Evolutionary conservation across 2,329 filamentous ascomycete species (phyloP), one percentile per base, ranked within the genome.

Genomic region (Alternaria conjuncta): DNA sequence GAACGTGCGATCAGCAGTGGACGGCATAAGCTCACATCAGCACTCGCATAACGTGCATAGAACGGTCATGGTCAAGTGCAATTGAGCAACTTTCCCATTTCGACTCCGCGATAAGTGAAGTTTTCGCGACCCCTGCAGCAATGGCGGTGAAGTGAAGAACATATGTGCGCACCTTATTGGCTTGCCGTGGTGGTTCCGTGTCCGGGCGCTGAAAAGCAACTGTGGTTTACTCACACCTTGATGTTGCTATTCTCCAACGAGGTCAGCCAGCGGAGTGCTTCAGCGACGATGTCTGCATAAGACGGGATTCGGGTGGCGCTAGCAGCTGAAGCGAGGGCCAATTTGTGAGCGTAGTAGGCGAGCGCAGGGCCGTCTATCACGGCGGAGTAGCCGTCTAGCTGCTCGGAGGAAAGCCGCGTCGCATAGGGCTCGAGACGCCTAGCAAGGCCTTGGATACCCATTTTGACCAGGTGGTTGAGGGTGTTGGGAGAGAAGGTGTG

Each of bases 341-440:
- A 57, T 41, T 71, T 75, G 64, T 91, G 88, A 44, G 94, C 83
- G 76, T 92, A 87, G 76, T 95, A 91, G 2, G 93, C 92, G 25
- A 97, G 81, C 3, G 89, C 90, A 5, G 94, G 93, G 0, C 93
- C 94, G 75, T 97, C 94, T 60, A 97, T 88, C 47, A 89, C 68
- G 21, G 75, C 77, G 4, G 64, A 60, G 49, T 73, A 75, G 12
- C 72, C 75, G 49, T 69, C 43, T 25, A 78, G 63, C 15, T 75
- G 64, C 28, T 70, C 47, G 21, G 64, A 55, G 10, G 69, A 68
- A 60, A 64, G 72, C 23, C 58, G 69, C 70, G 63, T 71, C 47
- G 73, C 70, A 64, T 78, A 78, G n/a, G 72, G 74, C 54, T 78
- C 71, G 21, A 78, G 71, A 36, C 70, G 68, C 36, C 66, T 60